phyloP scores from a whole-genome alignment of 2,329 filamentous ascomycete species.

The Hypoxylon sp. region DNA sequence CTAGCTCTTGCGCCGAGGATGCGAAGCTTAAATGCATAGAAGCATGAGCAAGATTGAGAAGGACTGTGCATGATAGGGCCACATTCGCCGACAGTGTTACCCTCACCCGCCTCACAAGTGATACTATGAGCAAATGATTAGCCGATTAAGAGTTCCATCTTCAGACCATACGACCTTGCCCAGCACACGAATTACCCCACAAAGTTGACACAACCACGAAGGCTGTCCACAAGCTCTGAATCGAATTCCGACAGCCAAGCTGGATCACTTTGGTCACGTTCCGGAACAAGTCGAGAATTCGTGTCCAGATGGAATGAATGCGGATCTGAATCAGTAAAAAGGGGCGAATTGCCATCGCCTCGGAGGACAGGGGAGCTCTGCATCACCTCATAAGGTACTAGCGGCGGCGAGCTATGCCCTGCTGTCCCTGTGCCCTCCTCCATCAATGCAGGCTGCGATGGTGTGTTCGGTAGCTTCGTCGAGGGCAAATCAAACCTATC shows the following conservation, averaged over 20 bases:
- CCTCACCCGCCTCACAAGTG: background rate
- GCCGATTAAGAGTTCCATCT: background rate
- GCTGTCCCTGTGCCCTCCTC: background rate
- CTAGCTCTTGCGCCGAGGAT: background rate
- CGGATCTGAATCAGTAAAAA: slow-evolving; percentile 20
- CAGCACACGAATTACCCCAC: slow-evolving; percentile 31
- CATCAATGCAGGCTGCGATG: slow-evolving; percentile 1
- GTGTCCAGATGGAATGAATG: background rate
- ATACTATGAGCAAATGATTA: background rate
- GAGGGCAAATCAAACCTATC: slow-evolving; percentile 37
- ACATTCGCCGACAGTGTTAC: background rate
- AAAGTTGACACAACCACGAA: slow-evolving; percentile 43
- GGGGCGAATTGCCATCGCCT: slow-evolving; percentile 1
- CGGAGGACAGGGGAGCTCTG: slow-evolving; percentile 1
- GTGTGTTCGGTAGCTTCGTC: background rate
- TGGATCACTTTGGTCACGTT: slow-evolving; percentile 25
- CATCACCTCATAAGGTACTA: background rate
- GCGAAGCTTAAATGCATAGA: background rate
- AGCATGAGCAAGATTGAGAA: background rate
- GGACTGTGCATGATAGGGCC: background rate
- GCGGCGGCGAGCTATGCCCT: slow-evolving; percentile 17
- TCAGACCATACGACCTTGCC: background rate
- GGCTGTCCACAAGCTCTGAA: slow-evolving; percentile 40
- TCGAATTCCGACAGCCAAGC: slow-evolving; percentile 43
- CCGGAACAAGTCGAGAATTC: background rate